Conservation (phyloP, 2,329 filamentous ascomycete species). For the Pseudocercospora pini-densiflorae region DNA sequence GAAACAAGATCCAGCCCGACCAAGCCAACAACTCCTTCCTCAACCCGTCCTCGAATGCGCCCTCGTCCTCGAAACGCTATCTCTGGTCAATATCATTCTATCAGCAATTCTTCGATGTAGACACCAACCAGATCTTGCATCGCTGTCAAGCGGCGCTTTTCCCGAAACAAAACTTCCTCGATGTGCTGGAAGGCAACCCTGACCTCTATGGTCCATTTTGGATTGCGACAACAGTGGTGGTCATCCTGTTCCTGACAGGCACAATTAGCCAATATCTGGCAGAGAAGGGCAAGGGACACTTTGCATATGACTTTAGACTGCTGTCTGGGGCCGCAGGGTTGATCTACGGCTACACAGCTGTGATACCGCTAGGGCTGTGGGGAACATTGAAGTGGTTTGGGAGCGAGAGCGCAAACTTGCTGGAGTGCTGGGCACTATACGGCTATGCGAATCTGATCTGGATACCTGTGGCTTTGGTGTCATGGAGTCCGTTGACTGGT, state of each 20-base stretch:
- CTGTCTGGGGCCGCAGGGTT: slow-evolving; percentile 89
- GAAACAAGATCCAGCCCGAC: slow-evolving; percentile 50
- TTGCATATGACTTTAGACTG: slow-evolving; percentile 89
- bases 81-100: slow-evolving; percentile 95
- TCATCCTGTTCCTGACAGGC: slow-evolving; percentile 93
- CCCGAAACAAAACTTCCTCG: slow-evolving; percentile 92
- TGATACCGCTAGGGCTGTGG: slow-evolving; percentile 86
- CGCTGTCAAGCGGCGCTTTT: slow-evolving; percentile 89
- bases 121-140: slow-evolving; percentile 84
- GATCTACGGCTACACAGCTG: slow-evolving; percentile 87
- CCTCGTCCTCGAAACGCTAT: slow-evolving; percentile 68
- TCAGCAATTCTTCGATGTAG: slow-evolving; percentile 97
- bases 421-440: slow-evolving; percentile 95
- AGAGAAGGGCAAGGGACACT: slow-evolving; percentile 67
- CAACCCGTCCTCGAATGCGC: slow-evolving; percentile 32
- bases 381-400: slow-evolving; percentile 92
- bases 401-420: slow-evolving; percentile 86
- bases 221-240: slow-evolving; percentile 96
- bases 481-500: slow-evolving; percentile 81
- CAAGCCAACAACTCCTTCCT: slow-evolving; percentile 38
- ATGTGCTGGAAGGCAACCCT: slow-evolving; percentile 94
- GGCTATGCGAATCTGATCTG: slow-evolving; percentile 97
- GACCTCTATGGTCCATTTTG: slow-evolving; percentile 97
- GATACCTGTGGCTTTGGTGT: slow-evolving; percentile 91
- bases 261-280: slow-evolving; percentile 92